phyloP scores from a whole-genome alignment of 2,329 filamentous ascomycete species.

The Cladosporium sp. region DNA sequence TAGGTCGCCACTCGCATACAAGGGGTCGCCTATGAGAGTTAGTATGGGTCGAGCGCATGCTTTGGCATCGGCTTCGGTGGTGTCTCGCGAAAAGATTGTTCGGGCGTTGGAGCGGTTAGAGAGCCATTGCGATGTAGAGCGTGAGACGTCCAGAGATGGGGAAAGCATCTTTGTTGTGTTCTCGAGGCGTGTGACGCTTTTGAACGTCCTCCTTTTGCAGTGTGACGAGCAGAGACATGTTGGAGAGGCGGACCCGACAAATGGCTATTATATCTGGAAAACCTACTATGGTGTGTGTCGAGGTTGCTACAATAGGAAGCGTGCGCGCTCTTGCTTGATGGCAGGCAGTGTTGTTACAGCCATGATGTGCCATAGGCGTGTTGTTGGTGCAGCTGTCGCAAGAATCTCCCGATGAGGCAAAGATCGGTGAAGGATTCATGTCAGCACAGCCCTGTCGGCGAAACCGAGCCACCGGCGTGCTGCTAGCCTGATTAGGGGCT shows the following conservation, averaged over 20 bases:
- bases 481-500: background rate
- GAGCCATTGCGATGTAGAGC: background rate
- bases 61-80: slow-evolving; percentile 5
- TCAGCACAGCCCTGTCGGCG: slow-evolving; percentile 3
- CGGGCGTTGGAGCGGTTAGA: background rate
- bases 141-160: background rate
- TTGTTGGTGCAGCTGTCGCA: background rate
- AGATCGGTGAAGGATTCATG: slow-evolving; percentile 2
- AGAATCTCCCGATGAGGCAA: background rate
- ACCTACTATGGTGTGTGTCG: background rate
- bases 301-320: background rate
- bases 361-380: background rate
- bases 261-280: background rate
- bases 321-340: background rate
- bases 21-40: slow-evolving; percentile 12
- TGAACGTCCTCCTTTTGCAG: background rate
- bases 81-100: background rate
- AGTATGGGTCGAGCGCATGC: slow-evolving; percentile 15
- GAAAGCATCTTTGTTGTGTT: background rate
- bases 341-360: background rate
- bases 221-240: background rate
- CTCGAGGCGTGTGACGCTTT: background rate
- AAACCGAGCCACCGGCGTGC: background rate
- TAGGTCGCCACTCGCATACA: slow-evolving; percentile 11
- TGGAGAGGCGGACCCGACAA: background rate